Base-by-base conservation (phyloP, 1,139 yeast genomes). In the Protomyces arabidopsidicola region DNA sequence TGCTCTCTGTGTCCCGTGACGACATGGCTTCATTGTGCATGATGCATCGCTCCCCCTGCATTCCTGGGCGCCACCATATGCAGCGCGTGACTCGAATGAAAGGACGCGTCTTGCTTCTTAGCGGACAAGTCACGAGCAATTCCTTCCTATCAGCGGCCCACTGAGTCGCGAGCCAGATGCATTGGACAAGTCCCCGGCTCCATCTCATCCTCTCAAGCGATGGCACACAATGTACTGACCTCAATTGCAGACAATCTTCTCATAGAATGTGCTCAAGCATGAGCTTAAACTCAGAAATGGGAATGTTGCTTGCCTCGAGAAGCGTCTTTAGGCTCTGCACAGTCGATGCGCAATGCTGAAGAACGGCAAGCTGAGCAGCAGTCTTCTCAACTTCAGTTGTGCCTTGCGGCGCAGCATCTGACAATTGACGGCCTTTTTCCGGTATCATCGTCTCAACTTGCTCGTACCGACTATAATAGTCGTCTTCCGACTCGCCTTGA, bases 391-490 rank as follows among this genome's bases (percentile, higher is more conserved):
- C 8, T 39, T 12, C 20, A 4, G 20, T 31, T 2, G 10, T 31
- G 52, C 16, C n/a, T 27, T 24, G 16, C 16, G 20, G 22, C 34
- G 31, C 45, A 50, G n/a, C 35, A 4, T 8, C 18, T 12, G 53
- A 50, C 31, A 9, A 10, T 3, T 20, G 38, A 4, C 2, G 34
- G 1, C 6, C 14, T 36, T 14, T 34, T 9, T 22, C 48, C 5
- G 48, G 48, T 20, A 58, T 58, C 22, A 52, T 56, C n/a, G 62
- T 51, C 45, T 58, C 56, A 27, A 52, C 53, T 20, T 58, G 39
- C 18, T n/a, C 56, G 18, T 58, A 58, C n/a, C 62, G 55, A 27
- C 10, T 54, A 34, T 58, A 58, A n/a, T 58, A 58, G 39, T 58
- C 62, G 12, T 6, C 35, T 16, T 45, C 60, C 16, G 45, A 34